Conservation (phyloP, 1,139 yeast genomes). For the Suhomyces taliae region DNA sequence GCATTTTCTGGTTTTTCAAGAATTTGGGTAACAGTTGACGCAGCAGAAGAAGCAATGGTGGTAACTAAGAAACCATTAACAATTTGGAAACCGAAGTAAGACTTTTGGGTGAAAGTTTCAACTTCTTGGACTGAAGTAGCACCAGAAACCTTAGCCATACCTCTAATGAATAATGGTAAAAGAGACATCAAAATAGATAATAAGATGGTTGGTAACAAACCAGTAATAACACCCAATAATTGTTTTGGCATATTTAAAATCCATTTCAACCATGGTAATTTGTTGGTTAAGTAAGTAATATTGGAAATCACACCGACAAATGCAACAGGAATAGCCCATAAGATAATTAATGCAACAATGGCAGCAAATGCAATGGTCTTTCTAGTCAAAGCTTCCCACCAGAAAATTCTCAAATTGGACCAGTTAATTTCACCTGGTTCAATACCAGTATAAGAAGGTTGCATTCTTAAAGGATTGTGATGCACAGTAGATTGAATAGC, state of each 20-base stretch:
- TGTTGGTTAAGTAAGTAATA: constrained; percentile 66
- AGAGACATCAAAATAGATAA: constrained; percentile 80
- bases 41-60: constrained; percentile 70
- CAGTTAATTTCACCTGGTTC: constrained; percentile 66
- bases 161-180: constrained; percentile 69
- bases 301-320: constrained; percentile 93
- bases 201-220: constrained; percentile 80
- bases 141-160: constrained; percentile 67
- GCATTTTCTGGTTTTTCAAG: constrained; percentile 64
- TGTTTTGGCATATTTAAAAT: constrained; percentile 65
- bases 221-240: constrained; percentile 79
- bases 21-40: constrained; percentile 70
- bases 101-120: constrained; percentile 72
- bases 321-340: constrained; percentile 96
- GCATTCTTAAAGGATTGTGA: constrained; percentile 53
- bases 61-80: constrained; percentile 70
- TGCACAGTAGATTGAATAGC: constrained; percentile 62
- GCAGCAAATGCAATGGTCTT: constrained; percentile 57
- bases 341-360: constrained; percentile 60
- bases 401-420: constrained; percentile 70
- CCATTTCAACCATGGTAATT: constrained; percentile 68
- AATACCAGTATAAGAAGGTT: constrained; percentile 53
- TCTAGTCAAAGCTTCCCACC: constrained; percentile 81
- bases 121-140: constrained; percentile 61
- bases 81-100: constrained; percentile 71